Base-by-base conservation (phyloP, 139 green algal species). In the Ulvella scutata region DNA sequence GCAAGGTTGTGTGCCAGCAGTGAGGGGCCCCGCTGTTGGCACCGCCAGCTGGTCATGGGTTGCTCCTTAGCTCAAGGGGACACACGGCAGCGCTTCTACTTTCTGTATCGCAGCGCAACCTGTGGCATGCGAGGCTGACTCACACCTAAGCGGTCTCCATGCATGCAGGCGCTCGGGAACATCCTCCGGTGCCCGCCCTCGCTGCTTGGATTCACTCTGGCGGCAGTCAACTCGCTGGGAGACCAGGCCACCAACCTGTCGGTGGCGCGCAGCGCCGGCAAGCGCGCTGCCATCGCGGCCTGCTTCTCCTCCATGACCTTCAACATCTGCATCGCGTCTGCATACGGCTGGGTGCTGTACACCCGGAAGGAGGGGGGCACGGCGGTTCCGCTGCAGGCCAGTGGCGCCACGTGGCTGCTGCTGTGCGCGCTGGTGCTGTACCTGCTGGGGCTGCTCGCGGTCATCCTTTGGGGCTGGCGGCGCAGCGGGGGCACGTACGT, bases 301-400 rank as follows among this genome's bases (percentile, higher is more conserved):
- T 67, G 51, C 20, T 67, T 67, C 51, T 67, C 51, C 33, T n/a
- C n/a, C 51, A 67, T 67, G 51, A 67, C 51, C 9, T 67, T 67
- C 51, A 67, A 67, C 51, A n/a, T 67, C n/a, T 67, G 51, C 51
- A 67, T 67, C 33, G 51, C 51, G 17, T 67, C 51, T 67, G 51
- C 51, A 7, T 67, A 67, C 33, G 51, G 51, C 51, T 67, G 51
- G 51, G 31, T 67, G 31, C 51, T 67, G 20, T 67, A 67, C 51
- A 67, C 51, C 7, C 51, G 33, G 2, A 67, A 67, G 20, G 31
- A 67, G n/a, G 17, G 17, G 31, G 51, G 31, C n/a, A 26, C 51
- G 10, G 17, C 20, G 6, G 51, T 67, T 10, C 51, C 51, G 7
- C 10, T 67, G 51, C 13, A 34, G 51, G 33, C 33, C 10, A 67